Percentiles rank a stretch among this genome's conserved stretches.
These are phyloP conservation scores for Penicillium manginii DNA, from an alignment of 495 filamentous ascomycete species.

Conservation along the genomic window DNA sequence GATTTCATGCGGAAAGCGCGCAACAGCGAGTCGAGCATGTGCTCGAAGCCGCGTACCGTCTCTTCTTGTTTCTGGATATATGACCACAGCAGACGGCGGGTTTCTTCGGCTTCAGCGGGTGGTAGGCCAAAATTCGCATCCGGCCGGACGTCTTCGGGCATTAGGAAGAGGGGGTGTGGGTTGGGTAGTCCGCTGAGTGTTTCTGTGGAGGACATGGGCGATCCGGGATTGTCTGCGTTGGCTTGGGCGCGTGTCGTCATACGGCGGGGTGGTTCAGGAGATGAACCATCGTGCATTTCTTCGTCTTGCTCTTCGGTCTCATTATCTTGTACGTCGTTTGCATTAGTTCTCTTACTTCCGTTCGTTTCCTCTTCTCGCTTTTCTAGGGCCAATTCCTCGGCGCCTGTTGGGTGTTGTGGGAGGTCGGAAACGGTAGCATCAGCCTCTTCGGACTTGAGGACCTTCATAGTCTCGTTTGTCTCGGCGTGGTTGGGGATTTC, in stretches of 20 bases:
- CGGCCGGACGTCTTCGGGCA: constrained; percentile 67
- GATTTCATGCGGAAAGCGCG: constrained; percentile 77
- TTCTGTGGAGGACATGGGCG: constrained; percentile 53
- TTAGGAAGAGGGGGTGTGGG: constrained; percentile 86
- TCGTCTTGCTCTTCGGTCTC: constrained; percentile 37
- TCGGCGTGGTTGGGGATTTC: constrained; percentile 7
- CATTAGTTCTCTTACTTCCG: constrained; percentile 15
- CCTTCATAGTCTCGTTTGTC: constrained; percentile 20
- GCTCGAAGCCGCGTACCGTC: constrained; percentile 77
- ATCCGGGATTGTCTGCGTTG: constrained; percentile 51
- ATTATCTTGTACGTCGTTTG: constrained; percentile 18
- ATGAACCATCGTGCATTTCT: constrained; percentile 45
- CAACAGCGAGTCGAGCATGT: constrained; percentile 75
- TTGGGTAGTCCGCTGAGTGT: constrained; percentile 51
- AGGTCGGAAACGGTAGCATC: constrained; percentile 44
- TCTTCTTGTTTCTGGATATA: constrained; percentile 98
- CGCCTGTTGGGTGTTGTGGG: constrained; percentile 35
- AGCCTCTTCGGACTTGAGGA: constrained; percentile 46
- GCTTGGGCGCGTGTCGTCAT: constrained; percentile 73
- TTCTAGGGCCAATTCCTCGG: constrained; percentile 7
- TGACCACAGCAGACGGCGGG: constrained; percentile 75
- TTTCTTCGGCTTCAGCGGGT: constrained; percentile 82
- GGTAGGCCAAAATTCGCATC: constrained; percentile 83
- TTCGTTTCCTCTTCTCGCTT: constrained; percentile 18
- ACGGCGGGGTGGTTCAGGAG: constrained; percentile 56